Evolutionary conservation across 441 rosid species (phyloP).

Genomic region (Euphorbia schlechtendalii): DNA sequence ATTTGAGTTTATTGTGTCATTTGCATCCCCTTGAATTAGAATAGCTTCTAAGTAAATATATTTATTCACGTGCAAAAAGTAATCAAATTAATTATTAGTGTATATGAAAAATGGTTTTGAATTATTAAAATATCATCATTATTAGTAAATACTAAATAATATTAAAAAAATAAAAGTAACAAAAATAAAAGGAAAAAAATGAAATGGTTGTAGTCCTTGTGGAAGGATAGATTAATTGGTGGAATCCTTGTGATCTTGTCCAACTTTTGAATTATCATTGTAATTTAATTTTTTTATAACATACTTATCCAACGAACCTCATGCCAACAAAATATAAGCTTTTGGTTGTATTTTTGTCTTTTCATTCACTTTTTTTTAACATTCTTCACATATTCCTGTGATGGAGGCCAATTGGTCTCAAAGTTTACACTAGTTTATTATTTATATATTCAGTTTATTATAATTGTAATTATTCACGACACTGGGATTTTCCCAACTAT

Average conservation of each 20-base stretch:
- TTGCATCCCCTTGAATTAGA: no score
- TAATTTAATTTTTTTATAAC: background rate
- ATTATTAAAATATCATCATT: no score
- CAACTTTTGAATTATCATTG: background rate
- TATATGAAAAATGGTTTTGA: no score
- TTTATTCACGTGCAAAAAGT: no score
- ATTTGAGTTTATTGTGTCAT: no score
- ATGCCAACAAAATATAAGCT: background rate
- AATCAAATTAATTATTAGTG: no score
- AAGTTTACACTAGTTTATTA: background rate
- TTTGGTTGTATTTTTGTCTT: background rate
- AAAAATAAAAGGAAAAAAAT: background rate
- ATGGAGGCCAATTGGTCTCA: background rate
- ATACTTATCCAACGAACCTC: no score
- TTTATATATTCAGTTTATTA: no score
- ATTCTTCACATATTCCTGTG: background rate
- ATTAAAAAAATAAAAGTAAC: no score
- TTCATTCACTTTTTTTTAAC: background rate
- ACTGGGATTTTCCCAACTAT: slow-evolving; percentile 1
- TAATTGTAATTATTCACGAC: background rate
- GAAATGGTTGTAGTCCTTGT: background rate
- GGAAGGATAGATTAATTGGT: background rate
- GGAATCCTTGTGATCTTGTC: background rate
- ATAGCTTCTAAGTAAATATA: no score
- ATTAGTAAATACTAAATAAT: no score